Conservation (phyloP, 495 filamentous ascomycete species). For the Xylaria flabelliformis region DNA sequence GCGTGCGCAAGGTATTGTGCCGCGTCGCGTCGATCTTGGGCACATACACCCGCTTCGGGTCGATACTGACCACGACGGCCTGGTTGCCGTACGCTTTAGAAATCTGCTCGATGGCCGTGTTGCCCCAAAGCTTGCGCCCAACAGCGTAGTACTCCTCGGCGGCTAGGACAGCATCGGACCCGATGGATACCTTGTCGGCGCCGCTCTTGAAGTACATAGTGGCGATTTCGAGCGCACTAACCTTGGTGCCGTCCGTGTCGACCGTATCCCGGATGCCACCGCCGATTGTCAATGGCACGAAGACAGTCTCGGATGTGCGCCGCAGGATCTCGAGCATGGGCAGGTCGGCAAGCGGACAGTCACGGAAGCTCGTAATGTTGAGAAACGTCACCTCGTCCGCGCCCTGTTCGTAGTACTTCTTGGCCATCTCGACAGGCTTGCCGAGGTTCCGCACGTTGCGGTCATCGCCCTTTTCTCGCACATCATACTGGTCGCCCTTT, state of each 20-base stretch:
- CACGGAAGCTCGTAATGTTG: conserved; percentile 97
- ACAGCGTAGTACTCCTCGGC: conserved; percentile 84
- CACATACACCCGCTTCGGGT: conserved; percentile 91
- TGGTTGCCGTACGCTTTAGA: conserved; percentile 94
- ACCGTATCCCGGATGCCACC: conserved; percentile 92
- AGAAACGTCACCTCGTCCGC: conserved; percentile 96
- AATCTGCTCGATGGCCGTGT: conserved; percentile 93
- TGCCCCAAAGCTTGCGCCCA: conserved; percentile 71
- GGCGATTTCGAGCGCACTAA: conserved; percentile 88
- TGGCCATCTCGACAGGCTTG: conserved; percentile 94
- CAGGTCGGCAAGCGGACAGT: conserved; percentile 87
- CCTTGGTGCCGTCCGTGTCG: conserved; percentile 85
- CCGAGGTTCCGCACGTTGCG: conserved; percentile 89
- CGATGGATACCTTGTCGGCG: conserved; percentile 98
- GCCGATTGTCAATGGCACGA: conserved; percentile 96
- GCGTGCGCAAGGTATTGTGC: conserved; percentile 79
- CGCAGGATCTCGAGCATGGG: conserved; percentile 96
- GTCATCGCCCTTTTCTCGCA: conserved; percentile 85
- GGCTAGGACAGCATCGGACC: conserved; percentile 89
- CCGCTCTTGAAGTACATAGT: conserved; percentile 97
- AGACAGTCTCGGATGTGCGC: conserved; percentile 86
- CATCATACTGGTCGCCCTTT: conserved; percentile 98
- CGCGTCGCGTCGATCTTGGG: conserved; percentile 70
- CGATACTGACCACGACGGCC: conserved; percentile 94
- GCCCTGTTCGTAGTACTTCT: conserved; percentile 93